phyloP scores from a whole-genome alignment of 1,284 basidiomycete genomes.

The Singerocomus rubriflavus region DNA sequence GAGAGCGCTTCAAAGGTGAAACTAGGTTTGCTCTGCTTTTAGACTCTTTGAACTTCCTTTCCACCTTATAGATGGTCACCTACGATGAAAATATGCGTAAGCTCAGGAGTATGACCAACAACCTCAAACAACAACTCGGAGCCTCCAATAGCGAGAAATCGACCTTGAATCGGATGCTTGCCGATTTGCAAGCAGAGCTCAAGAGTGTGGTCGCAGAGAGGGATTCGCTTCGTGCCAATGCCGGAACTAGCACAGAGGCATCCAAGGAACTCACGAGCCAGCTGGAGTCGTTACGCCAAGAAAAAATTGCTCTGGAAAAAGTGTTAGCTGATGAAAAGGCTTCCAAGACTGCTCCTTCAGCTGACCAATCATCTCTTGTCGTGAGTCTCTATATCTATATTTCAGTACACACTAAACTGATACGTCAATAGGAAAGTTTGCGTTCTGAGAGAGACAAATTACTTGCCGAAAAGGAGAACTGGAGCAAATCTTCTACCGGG shows the following conservation, averaged over 20 bases:
- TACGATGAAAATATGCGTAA: conserved; percentile 35
- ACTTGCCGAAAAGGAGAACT: conserved; percentile 55
- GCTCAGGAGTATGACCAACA: conserved; percentile 30
- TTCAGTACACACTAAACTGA: conserved; percentile 7
- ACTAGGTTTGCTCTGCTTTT: background rate
- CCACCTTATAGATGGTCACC: conserved; percentile 27
- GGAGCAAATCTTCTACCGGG: conserved; percentile 31
- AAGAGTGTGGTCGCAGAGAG: conserved; percentile 36
- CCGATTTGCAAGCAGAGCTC: conserved; percentile 35
- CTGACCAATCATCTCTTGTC: conserved; percentile 40
- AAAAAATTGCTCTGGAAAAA: conserved; percentile 45
- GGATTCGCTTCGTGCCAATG: conserved; percentile 21
- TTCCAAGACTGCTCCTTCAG: conserved; percentile 30
- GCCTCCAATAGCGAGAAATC: conserved; percentile 36
- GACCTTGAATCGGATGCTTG: conserved; percentile 35
- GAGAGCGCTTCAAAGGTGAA: conserved; percentile 39
- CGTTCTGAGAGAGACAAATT: conserved; percentile 59
- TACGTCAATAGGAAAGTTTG: conserved; percentile 44
- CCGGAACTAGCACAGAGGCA: conserved; percentile 15
- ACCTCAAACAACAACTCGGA: conserved; percentile 34
- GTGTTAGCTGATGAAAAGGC: conserved; percentile 40
- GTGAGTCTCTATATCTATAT: conserved; percentile 35
- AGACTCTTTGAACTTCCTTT: background rate
- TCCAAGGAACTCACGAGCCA: conserved; percentile 35
- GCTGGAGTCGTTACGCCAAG: conserved; percentile 39